These are phyloP conservation scores for Tolypocladium endophyticum DNA, from an alignment of 2,329 filamentous ascomycete genomes.

Conservation along the genomic window DNA sequence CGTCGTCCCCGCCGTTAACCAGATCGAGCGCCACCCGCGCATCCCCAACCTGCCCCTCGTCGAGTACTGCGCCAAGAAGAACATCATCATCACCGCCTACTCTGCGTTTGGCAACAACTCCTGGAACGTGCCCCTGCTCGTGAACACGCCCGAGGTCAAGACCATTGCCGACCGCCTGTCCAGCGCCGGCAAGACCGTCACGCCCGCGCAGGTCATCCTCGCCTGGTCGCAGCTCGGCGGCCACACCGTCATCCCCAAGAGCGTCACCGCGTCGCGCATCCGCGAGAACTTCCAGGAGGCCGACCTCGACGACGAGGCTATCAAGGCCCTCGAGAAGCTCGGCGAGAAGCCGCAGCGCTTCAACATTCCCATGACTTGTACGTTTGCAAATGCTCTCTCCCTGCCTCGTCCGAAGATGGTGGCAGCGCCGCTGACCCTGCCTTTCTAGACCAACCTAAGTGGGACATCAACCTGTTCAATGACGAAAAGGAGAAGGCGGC, in stretches of 20 bases:
- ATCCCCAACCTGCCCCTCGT: constrained; percentile 46
- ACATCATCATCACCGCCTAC: constrained; percentile 58
- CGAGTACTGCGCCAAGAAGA: constrained; percentile 49
- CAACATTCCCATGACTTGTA: constrained; percentile 33
- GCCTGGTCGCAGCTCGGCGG: constrained; percentile 50
- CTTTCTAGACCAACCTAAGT: constrained; percentile 34
- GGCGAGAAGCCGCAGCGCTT: constrained; percentile 39
- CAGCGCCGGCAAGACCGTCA: constrained; percentile 25
- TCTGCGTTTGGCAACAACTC: constrained; percentile 42
- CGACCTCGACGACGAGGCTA: constrained; percentile 47
- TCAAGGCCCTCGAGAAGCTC: constrained; percentile 50
- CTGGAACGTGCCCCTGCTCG: constrained; percentile 36
- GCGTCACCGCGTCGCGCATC: constrained; percentile 57
- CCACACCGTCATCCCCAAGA: constrained; percentile 67
- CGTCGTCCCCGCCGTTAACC: constrained; percentile 52
- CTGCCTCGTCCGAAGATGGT: neutral
- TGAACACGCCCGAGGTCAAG: constrained; percentile 45
- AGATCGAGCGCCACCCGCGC: constrained; percentile 59
- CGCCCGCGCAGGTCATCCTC: constrained; percentile 36
- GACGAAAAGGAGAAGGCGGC: constrained; percentile 42
- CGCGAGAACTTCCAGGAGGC: constrained; percentile 59
- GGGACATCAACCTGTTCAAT: constrained; percentile 46
- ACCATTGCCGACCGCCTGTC: constrained; percentile 40
- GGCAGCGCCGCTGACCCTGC: neutral
- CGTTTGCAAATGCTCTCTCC: constrained; percentile 9